A percentile compares a stretch with the other conserved stretches of the same genome.
Conservation (phyloP, 2,329 filamentous ascomycete genomes). For the Nemania sp. region DNA sequence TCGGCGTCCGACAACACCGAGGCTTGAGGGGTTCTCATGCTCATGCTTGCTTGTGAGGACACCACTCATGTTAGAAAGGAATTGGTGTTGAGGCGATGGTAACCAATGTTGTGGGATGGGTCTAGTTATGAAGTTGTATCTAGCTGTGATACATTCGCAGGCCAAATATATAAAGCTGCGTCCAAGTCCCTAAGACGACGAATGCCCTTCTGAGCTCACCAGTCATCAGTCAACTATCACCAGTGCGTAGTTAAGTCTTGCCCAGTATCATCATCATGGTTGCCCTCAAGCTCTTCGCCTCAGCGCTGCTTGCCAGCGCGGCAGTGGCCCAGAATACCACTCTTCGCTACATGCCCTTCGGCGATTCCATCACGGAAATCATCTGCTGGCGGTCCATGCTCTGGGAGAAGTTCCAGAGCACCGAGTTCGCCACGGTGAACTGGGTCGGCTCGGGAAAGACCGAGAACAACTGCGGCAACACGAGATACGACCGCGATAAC, state of each 20-base stretch:
- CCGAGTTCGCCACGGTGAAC: conserved; percentile 45
- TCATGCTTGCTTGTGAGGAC: not conserved
- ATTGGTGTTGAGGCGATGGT: no score
- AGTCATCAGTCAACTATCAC: not conserved
- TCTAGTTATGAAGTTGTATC: not conserved
- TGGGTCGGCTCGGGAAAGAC: conserved; percentile 44
- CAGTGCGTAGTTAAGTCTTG: not conserved
- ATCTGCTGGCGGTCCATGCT: conserved; percentile 50
- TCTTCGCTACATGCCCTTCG: conserved; percentile 48
- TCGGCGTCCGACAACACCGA: conserved; percentile 21
- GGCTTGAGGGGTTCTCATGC: not conserved
- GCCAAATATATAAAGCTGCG: conserved; percentile 10
- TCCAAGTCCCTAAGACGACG: not conserved
- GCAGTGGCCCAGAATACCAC: conserved; percentile 35
- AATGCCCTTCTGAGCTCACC: no score
- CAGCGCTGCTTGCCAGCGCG: conserved; percentile 24
- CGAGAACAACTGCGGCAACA: conserved; percentile 44
- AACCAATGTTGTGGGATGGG: no score
- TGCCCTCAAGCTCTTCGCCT: conserved; percentile 29
- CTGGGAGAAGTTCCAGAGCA: conserved; percentile 47
- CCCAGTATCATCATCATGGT: conserved; percentile 27
- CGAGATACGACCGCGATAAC: conserved; percentile 48
- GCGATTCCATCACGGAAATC: conserved; percentile 50
- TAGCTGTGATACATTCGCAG: not conserved
- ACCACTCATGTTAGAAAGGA: not conserved